These are phyloP conservation scores for Lepidium aucheri DNA, from an alignment of 345 rosid genomes.

Conservation along the genomic window DNA sequence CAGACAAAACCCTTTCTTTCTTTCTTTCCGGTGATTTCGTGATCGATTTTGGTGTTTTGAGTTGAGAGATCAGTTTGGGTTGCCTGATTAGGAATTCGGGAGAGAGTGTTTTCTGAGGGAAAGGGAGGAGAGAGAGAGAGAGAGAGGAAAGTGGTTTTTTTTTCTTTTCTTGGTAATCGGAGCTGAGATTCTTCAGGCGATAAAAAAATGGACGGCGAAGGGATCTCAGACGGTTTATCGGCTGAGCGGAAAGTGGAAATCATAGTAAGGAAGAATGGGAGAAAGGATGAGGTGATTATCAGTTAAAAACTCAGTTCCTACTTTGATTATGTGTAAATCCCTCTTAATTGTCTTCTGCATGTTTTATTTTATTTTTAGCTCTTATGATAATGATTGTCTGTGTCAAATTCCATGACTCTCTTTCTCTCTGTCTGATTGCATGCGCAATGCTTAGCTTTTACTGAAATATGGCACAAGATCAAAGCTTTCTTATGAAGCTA, in stretches of 20 bases:
- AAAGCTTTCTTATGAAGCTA: neutral
- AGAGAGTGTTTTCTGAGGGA: no score
- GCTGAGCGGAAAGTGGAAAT: slow-evolving; percentile 58
- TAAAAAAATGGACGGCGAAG: slow-evolving; percentile 11
- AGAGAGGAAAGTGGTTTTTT: neutral
- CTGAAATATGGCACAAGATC: neutral
- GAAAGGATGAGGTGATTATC: slow-evolving; percentile 58
- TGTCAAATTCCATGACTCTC: neutral
- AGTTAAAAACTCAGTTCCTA: neutral
- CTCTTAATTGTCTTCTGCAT: neutral
- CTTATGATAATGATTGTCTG: neutral
- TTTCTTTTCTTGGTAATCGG: neutral
- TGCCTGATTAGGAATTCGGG: neutral
- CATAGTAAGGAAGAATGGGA: slow-evolving; percentile 50
- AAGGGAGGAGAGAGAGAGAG: neutral
- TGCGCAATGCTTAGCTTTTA: slow-evolving; percentile 21
- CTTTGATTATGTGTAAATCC: neutral
- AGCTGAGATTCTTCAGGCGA: slow-evolving; percentile 7
- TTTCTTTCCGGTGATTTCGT: neutral
- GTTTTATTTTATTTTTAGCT: slow-evolving; percentile 9
- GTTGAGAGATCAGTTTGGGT: neutral
- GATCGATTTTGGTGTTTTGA: slow-evolving; percentile 8
- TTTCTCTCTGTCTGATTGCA: neutral
- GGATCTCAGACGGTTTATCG: slow-evolving; percentile 38
- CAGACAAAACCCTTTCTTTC: neutral